Evolutionary conservation across 2,329 filamentous ascomycete species (phyloP), one percentile per base, ranked within the genome.

Genomic region (Verticillium nubilum): DNA sequence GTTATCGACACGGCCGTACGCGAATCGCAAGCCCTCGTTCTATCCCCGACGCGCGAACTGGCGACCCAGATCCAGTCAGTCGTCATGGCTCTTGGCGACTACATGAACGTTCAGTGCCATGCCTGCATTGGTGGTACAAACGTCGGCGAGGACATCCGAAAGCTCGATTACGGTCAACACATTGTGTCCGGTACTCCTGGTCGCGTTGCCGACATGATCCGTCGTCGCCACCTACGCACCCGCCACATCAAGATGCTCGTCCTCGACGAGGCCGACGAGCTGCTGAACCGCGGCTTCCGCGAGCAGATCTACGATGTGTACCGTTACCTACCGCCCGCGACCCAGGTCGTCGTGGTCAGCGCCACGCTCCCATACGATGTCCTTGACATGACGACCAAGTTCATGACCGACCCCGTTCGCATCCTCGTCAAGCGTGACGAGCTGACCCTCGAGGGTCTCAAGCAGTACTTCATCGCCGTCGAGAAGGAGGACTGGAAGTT

Each of bases 401-500:
- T 99, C 84, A 99, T 99, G 95, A 97, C 92, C 27, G 94, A 98
- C 69, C 94, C 94, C 0, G 94, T 97, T 53, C 90, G 94, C 66
- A 96, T 98, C 70, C 84, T 98, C 27, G 94, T 98, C 74, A 97
- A 98, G 86, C 93, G 93, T 88, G 95, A 98, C 76, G 95, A 99
- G 75, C 80, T 99, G 81, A 99, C 95, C 2, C 86, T 99, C 56
- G 95, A 98, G 78, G 95, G 95, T 60, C 83, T 99, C 57, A 98
- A 98, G 80, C 95, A 99, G 75, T 99, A 97, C 81, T 99, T 97
- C 74, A 98, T 99, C 69, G 95, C 95, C 1, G 95, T 98, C 23
- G 95, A 99, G 77, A 98, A 97, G 81, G 95, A 99, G 76, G 95
- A 98, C 74, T 99, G 95, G 95, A 99, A 99, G 76, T 97, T 99